Conservation (phyloP, 441 rosid genomes). For the Jatropha podagrica region DNA sequence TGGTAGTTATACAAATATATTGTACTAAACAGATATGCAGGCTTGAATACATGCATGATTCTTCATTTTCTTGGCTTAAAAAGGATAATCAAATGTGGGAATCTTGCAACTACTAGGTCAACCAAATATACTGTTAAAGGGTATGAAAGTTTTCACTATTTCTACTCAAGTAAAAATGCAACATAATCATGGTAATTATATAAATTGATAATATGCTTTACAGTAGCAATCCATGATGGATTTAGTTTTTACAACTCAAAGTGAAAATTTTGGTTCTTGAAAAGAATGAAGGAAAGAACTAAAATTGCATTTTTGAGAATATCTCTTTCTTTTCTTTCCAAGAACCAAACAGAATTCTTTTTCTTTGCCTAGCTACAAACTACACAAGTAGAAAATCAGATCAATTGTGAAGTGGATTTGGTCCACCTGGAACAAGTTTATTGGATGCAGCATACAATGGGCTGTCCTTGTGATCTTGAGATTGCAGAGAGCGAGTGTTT, state of each 20-base stretch:
- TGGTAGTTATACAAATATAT: neutral
- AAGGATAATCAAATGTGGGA: slow-evolving; percentile 4
- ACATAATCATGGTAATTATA: neutral
- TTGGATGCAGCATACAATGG: slow-evolving; percentile 23
- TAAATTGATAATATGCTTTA: slow-evolving; percentile 1
- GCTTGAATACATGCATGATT: neutral
- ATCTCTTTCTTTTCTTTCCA: slow-evolving; percentile 10
- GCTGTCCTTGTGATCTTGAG: slow-evolving; percentile 10
- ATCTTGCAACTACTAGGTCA: slow-evolving; percentile 3
- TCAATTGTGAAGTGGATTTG: slow-evolving; percentile 57
- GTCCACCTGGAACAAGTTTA: slow-evolving; percentile 45
- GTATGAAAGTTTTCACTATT: neutral
- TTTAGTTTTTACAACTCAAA: neutral
- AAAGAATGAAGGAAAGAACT: slow-evolving; percentile 26
- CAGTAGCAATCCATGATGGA: slow-evolving; percentile 5
- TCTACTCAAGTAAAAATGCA: neutral
- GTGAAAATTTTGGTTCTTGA: slow-evolving; percentile 26
- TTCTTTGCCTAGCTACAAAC: slow-evolving; percentile 6
- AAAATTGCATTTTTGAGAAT: neutral
- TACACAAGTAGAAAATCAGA: neutral
- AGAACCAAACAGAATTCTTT: slow-evolving; percentile 24
- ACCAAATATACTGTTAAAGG: neutral
- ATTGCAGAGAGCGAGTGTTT: slow-evolving; percentile 10
- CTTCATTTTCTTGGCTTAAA: neutral
- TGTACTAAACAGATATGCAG: neutral